Evolutionary conservation across 2,329 filamentous ascomycete species (phyloP).

Genomic region (Arthrobotrys sinensis): DNA sequence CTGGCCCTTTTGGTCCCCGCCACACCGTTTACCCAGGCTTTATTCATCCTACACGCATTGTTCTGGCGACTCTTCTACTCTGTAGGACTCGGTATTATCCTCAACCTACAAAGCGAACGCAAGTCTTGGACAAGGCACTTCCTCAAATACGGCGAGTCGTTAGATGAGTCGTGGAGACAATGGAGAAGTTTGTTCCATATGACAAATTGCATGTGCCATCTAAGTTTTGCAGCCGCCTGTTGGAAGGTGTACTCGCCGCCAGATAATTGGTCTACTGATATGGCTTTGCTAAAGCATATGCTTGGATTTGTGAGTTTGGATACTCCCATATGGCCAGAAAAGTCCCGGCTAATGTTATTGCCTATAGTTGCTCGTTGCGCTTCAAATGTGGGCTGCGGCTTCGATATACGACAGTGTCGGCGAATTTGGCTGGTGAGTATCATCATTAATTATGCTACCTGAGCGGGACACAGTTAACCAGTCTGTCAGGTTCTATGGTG

Average conservation of each 20-base stretch:
- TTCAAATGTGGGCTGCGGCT: conserved; percentile 92
- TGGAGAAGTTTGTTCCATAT: conserved; percentile 98
- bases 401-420: conserved; percentile 96
- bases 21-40: conserved; percentile 79
- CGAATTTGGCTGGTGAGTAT: conserved; percentile 87
- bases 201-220: conserved; percentile 90
- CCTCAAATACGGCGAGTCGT: conserved; percentile 93
- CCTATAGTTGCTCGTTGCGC: conserved; percentile 76
- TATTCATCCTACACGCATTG: conserved; percentile 86
- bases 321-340: not conserved
- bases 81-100: conserved; percentile 85
- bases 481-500: conserved; percentile 81
- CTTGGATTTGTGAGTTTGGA: conserved; percentile 74
- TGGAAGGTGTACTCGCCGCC: conserved; percentile 98
- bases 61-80: conserved; percentile 93
- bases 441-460: not conserved
- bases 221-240: conserved; percentile 88
- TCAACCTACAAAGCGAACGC: conserved; percentile 86
- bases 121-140: conserved; percentile 98
- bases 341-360: conserved; percentile 1
- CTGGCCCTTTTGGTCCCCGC: conserved; percentile 83
- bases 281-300: conserved; percentile 88
- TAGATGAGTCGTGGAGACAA: conserved; percentile 93
- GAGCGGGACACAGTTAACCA: not conserved
- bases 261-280: conserved; percentile 86